Base-by-base conservation (phyloP, 768 basidiomycete genomes). In the Punctularia strigosozonata region DNA sequence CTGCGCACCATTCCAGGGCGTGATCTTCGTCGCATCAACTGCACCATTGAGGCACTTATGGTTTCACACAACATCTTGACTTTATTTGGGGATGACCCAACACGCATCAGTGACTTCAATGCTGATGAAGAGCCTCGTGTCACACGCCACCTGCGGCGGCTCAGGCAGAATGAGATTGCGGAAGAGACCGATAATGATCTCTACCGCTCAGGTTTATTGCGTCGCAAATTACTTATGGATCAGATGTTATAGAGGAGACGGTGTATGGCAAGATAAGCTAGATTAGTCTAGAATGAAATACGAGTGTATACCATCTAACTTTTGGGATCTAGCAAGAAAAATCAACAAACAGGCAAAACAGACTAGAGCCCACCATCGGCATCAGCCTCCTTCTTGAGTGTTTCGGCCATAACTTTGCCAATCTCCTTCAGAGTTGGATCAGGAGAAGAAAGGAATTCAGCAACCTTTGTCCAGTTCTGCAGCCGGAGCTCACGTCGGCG, bases 221-320 rank as follows among this genome's bases (percentile, higher is more conserved):
- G 48, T 23, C 22, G 44, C 5, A 50, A 50, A 37, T 15, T 36
- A 32, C 43, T 49, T 22, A 26, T 49, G 18, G 33, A 34, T 20
- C 19, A 34, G 8, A 10, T 30, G 10, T 34, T 34, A 20, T n/a
- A n/a, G n/a, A n/a, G n/a, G n/a, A n/a, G n/a, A n/a, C n/a, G n/a
- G n/a, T n/a, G n/a, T n/a, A n/a, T n/a, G n/a, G n/a, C n/a, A n/a
- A n/a, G n/a, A n/a, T n/a, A 34, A 10, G 10, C 10, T 28, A 8
- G 15, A 8, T 28, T 28, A 28, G 26, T 8, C 26, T 8, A 15
- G 10, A 28, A 28, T 28, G 15, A 8, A 28, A 8, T 28, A 28
- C 15, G 26, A 8, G 15, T 28, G 8, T 8, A 8, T 28, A 15
- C 10, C 15, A 28, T 15, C 15, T 8, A 28, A 15, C 10, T 28